Base-by-base conservation (phyloP, 345 rosid species). In the Linum lewisii region DNA sequence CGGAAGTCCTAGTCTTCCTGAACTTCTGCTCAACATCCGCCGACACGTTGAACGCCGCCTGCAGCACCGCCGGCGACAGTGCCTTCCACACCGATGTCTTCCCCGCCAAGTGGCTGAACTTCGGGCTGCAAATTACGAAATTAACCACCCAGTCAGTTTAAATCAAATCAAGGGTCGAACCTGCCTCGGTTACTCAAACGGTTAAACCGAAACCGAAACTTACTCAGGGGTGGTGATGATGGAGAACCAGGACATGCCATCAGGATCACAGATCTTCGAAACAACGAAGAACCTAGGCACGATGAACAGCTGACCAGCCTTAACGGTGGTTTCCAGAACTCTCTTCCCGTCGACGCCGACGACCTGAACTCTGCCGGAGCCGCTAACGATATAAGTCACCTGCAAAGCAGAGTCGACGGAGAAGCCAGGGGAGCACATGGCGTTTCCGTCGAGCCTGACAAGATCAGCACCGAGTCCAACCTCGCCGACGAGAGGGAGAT, bases 381-480 rank as follows among this genome's bases (percentile, higher is more conserved):
- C 98, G 24, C 83, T 69, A 1, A 86, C 82, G 67, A 91, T 75
- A 51, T 86, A 86, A 15, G 95, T 91, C 24, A 91, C 95, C 59
- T 91, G 96, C 59, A 84, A 53, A 2, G 90, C 98, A 1, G 96
- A 88, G 70, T 91, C 98, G 66, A 95, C 88, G 0, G 98, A 92
- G 42, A 92, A 88, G 0, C 98, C 98, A 56, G 97, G 98, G 54
- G 98, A 92, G 69, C 98, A 88, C 98, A 88, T 88, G 0, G 97
- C 95, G 5, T 81, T 69, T 0, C 83, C 81, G 51, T 92, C 91
- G 18, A 92, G 62, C 64, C 80, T 82, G 13, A 88, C 95, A 26
- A 92, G 94, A 63, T 88, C 97, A 54, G 95, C 95, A 18, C 98
- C 98, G 8, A 86, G 76, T 6, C 98, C 97, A 34, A 86, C 81